Conservation (phyloP, 345 rosid genomes). For the Sapria himalayana region DNA sequence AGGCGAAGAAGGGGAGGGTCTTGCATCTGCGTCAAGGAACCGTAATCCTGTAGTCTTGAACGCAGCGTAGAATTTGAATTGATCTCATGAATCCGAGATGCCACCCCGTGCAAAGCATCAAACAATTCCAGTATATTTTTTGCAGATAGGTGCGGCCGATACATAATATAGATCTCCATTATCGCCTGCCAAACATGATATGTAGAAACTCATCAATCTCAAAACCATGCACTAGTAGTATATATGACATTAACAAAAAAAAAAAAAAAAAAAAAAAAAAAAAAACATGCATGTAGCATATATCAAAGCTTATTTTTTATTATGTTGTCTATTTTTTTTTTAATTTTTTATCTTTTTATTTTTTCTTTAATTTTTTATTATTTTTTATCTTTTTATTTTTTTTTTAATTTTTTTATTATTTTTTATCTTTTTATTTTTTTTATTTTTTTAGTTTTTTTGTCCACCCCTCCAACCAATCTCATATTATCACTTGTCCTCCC, state of each 20-base stretch:
- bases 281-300: no score
- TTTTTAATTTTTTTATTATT: no score
- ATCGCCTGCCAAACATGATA: constrained; percentile 44
- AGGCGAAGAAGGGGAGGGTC: constrained; percentile 88
- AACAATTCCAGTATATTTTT: constrained; percentile 53
- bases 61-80: constrained; percentile 41
- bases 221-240: not conserved
- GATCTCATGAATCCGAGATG: constrained; percentile 56
- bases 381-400: no score
- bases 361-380: no score
- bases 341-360: no score
- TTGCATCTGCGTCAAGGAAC: constrained; percentile 87
- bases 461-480: no score
- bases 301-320: no score
- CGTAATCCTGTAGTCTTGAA: constrained; percentile 56
- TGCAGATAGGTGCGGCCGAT: constrained; percentile 47
- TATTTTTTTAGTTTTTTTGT: no score
- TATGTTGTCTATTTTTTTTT: no score
- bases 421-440: no score
- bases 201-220: constrained; percentile 2
- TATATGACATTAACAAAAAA: not conserved
- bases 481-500: no score
- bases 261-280: constrained; percentile 4
- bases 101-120: constrained; percentile 65
- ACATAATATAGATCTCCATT: constrained; percentile 88